Evolutionary conservation across 345 rosid species (phyloP).

Genomic region (Eucalyptus polyanthemos): DNA sequence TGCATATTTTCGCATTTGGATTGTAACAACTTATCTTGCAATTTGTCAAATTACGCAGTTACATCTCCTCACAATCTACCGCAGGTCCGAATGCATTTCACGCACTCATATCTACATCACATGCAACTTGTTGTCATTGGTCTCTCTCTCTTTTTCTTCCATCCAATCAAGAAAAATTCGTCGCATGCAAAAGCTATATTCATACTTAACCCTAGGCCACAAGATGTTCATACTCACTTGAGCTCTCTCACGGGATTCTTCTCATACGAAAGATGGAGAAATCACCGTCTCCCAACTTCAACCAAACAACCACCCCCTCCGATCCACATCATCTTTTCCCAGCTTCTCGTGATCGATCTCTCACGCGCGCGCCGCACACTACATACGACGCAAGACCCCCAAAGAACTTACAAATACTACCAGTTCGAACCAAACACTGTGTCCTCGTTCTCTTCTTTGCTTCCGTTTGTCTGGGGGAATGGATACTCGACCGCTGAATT

Average conservation of each 20-base stretch:
- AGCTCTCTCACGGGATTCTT: conserved; percentile 28
- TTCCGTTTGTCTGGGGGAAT: neutral
- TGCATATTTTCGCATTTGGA: too few relatives aligned
- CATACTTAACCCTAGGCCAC: neutral
- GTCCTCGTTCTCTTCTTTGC: neutral
- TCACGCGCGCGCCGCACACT: neutral
- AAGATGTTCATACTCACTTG: neutral
- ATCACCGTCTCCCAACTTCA: neutral
- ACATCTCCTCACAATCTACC: neutral
- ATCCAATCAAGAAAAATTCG: neutral
- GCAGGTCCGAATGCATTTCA: neutral
- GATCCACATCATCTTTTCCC: neutral
- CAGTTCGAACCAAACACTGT: neutral
- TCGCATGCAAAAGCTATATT: neutral
- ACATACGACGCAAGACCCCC: neutral
- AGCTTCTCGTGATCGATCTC: conserved; percentile 12
- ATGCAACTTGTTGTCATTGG: neutral
- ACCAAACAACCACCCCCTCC: neutral
- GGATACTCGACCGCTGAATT: neutral
- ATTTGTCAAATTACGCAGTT: neutral
- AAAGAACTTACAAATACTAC: neutral
- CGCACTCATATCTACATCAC: neutral
- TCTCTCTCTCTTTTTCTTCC: neutral
- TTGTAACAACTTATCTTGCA: neutral
- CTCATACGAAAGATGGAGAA: neutral